Percentiles rank a stretch among this genome's conserved stretches.
These are phyloP conservation scores for Lichtheimia hyalospora DNA, from an alignment of 371 early-diverging fungal genomes.

Conservation along the genomic window DNA sequence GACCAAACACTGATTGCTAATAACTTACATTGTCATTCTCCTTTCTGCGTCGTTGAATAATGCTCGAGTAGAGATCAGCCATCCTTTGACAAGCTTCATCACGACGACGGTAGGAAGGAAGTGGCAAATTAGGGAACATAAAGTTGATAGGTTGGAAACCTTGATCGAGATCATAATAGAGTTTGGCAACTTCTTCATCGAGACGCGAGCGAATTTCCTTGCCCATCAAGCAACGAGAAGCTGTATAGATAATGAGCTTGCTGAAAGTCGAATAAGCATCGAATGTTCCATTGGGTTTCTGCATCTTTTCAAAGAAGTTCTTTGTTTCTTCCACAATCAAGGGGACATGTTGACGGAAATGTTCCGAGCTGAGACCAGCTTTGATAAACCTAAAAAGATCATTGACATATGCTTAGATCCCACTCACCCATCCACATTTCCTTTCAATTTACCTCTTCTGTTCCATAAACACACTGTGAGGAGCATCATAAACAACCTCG, in stretches of 20 bases:
- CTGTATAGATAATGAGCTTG: conserved; percentile 92
- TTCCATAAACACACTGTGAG: conserved; percentile 92
- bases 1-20: neutral
- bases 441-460: conserved; percentile 76
- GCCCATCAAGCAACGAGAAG: conserved; percentile 93
- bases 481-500: conserved; percentile 96
- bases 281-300: conserved; percentile 36
- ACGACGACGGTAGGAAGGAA: conserved; percentile 66
- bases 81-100: conserved; percentile 86
- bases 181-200: conserved; percentile 72
- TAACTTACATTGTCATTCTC: conserved; percentile 35
- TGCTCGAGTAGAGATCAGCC: conserved; percentile 75
- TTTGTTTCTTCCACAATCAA: conserved; percentile 83
- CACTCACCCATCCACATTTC: neutral
- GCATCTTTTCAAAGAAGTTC: conserved; percentile 64
- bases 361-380: conserved; percentile 84
- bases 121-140: conserved; percentile 52
- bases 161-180: conserved; percentile 94
- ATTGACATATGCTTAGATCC: neutral
- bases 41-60: conserved; percentile 79
- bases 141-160: conserved; percentile 96
- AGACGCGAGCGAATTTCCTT: conserved; percentile 87
- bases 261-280: conserved; percentile 85
- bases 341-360: conserved; percentile 86
- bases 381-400: conserved; percentile 77